Conservation (phyloP, 1,139 yeast genomes). For the Scheffersomyces titani region DNA sequence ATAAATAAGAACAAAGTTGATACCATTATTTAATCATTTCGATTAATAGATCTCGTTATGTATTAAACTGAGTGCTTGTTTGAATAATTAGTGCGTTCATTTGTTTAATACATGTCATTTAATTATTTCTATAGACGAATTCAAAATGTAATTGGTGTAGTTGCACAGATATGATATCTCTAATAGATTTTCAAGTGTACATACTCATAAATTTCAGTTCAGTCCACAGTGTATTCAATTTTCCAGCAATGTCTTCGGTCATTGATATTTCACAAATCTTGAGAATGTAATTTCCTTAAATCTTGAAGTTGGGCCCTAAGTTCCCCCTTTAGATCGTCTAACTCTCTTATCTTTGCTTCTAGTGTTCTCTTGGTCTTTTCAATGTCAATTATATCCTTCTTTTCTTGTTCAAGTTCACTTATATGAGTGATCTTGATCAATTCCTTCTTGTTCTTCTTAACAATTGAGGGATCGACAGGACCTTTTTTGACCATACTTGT, state of each 20-base stretch:
- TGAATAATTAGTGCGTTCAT: neutral
- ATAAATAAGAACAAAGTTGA: neutral
- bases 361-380: constrained; percentile 6
- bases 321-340: constrained; percentile 13
- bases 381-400: constrained; percentile 4
- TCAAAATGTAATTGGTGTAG: neutral
- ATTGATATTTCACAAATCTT: constrained; percentile 1
- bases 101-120: neutral
- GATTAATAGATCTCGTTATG: neutral
- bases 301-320: constrained; percentile 15
- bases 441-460: constrained; percentile 1
- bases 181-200: neutral
- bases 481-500: constrained; percentile 76
- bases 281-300: constrained; percentile 5
- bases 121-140: no score
- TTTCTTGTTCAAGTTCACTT: neutral
- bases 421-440: constrained; percentile 1
- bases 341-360: constrained; percentile 14
- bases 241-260: neutral
- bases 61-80: neutral
- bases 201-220: constrained; percentile 3
- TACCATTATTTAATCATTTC: neutral
- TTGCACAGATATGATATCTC: no score
- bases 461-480: constrained; percentile 13
- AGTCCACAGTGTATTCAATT: neutral